Evolutionary conservation across 805 yeast species (phyloP).

Genomic region (Teunomyces barrocoloradensis): DNA sequence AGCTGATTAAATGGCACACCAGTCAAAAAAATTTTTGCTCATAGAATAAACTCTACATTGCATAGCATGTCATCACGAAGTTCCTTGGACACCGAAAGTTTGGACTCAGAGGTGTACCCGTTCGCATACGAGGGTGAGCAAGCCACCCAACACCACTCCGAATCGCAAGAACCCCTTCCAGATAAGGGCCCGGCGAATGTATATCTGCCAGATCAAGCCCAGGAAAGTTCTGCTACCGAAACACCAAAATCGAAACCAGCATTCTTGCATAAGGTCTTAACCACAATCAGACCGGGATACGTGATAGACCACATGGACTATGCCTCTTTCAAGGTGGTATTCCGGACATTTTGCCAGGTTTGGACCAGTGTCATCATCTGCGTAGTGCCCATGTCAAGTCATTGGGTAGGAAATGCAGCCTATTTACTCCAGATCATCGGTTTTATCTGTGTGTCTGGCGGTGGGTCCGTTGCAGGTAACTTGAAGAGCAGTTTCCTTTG

Average conservation of each 20-base stretch:
- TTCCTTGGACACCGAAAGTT: background rate
- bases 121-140: background rate
- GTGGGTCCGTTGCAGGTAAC: conserved; percentile 20
- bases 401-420: conserved; percentile 30
- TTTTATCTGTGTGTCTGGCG: conserved; percentile 27
- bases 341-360: conserved; percentile 26
- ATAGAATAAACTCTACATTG: background rate
- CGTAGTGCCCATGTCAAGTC: conserved; percentile 20
- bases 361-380: conserved; percentile 25
- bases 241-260: conserved; percentile 3
- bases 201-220: background rate
- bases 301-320: conserved; percentile 24
- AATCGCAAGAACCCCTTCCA: background rate
- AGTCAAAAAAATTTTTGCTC: too few species aligned
- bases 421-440: conserved; percentile 28
- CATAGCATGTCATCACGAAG: background rate
- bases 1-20: too few species aligned
- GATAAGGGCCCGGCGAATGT: background rate
- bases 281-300: conserved; percentile 19
- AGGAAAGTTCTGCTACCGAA: background rate
- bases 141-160: background rate
- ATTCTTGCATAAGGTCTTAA: conserved; percentile 10
- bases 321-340: conserved; percentile 21
- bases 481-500: conserved; percentile 14
- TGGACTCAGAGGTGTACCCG: background rate